Evolutionary conservation across 495 filamentous ascomycete species (phyloP).

Genomic region (Hypoxylon trugodes): DNA sequence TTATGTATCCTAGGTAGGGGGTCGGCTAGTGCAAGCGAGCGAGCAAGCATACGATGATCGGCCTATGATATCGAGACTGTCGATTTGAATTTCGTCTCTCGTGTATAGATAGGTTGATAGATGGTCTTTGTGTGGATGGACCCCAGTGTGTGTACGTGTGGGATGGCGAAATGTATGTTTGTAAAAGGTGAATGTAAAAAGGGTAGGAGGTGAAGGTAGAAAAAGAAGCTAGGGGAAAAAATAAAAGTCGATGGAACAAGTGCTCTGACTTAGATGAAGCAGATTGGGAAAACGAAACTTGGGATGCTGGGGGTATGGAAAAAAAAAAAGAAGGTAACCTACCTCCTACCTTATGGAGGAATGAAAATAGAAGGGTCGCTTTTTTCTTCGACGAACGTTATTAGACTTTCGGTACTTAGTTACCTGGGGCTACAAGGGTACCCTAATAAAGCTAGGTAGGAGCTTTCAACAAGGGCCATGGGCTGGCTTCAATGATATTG

Average conservation of each 20-base stretch:
- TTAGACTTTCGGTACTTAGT: conserved; percentile 9
- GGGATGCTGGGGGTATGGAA: conserved; percentile 8
- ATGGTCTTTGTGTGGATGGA: too few relatives aligned
- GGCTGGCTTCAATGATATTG: conserved; percentile 23
- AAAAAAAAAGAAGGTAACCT: conserved; percentile 15
- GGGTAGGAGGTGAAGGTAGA: too few relatives aligned
- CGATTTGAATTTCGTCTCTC: conserved; percentile 8
- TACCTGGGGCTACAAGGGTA: conserved; percentile 25
- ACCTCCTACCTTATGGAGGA: conserved; percentile 25
- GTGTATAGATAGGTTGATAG: too few relatives aligned
- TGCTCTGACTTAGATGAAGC: conserved; percentile 36
- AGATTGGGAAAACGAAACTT: conserved; percentile 31
- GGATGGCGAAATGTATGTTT: too few relatives aligned
- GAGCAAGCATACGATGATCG: conserved; percentile 36
- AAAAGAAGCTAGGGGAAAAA: neutral
- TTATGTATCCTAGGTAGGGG: conserved; percentile 19
- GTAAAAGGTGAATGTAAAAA: too few relatives aligned
- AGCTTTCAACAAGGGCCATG: conserved; percentile 9
- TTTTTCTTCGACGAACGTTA: conserved; percentile 31
- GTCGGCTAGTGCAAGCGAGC: conserved; percentile 9
- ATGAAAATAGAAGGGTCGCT: conserved; percentile 22
- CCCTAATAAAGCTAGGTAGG: conserved; percentile 35
- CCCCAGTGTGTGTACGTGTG: too few relatives aligned
- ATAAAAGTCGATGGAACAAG: conserved; percentile 16
- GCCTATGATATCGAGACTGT: conserved; percentile 35